phyloP scores from a whole-genome alignment of 495 filamentous ascomycete genomes.

The Tuber aestivum region DNA sequence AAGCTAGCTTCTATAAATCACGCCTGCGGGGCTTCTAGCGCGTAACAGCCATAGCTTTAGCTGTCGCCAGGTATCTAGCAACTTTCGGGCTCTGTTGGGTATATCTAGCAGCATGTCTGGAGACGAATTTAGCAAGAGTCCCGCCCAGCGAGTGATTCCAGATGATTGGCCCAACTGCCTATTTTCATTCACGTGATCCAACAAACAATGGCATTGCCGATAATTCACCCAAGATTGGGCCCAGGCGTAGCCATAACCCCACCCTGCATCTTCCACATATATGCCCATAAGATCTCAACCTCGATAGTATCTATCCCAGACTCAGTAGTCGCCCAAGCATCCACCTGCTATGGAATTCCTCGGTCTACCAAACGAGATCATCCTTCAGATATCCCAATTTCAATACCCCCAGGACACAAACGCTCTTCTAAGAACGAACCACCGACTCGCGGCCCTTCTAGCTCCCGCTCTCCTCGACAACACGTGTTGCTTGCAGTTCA shows the following conservation, averaged over 20 bases:
- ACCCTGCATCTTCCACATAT: not conserved
- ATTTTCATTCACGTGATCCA: not conserved
- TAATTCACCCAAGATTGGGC: not conserved
- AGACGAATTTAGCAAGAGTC: not conserved
- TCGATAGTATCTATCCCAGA: not conserved
- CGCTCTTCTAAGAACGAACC: constrained; percentile 23
- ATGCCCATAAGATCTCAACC: not conserved
- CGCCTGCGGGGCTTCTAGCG: not conserved
- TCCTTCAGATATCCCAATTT: constrained; percentile 26
- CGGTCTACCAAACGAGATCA: constrained; percentile 23
- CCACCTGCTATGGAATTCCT: constrained; percentile 20
- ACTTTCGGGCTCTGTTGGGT: not conserved
- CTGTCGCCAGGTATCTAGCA: not conserved
- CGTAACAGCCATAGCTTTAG: not conserved
- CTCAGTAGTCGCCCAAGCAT: not conserved
- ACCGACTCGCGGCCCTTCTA: constrained; percentile 22
- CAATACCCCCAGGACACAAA: constrained; percentile 17
- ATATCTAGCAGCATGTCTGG: not conserved
- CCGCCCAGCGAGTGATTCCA: not conserved
- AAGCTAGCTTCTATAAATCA: not conserved
- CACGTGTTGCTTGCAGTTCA: not conserved
- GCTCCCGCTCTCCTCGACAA: constrained; percentile 15
- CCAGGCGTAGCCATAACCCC: not conserved
- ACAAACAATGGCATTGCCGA: not conserved
- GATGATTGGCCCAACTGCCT: not conserved